These are phyloP conservation scores for Cyberlindnera nakhonratchasimensis DNA, from an alignment of 805 yeast species.

Conservation along the genomic window DNA sequence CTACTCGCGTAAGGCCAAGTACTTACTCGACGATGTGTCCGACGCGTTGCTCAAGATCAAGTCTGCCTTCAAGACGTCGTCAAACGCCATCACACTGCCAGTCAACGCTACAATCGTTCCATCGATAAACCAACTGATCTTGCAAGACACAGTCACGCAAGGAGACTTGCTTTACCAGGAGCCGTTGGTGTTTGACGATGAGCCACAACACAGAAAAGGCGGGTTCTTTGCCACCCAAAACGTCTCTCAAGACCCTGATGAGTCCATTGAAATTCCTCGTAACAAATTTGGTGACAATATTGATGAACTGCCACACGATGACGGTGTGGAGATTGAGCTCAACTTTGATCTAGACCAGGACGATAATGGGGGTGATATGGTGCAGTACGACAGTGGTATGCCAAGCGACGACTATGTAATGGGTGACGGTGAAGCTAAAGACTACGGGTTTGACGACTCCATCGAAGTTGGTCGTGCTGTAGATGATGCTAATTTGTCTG, in stretches of 20 bases:
- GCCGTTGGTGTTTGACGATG: constrained; percentile 39
- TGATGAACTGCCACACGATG: constrained; percentile 31
- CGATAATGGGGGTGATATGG: background rate
- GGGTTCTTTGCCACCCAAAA: constrained; percentile 19
- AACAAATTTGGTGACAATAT: constrained; percentile 32
- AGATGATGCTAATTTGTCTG: constrained; percentile 22
- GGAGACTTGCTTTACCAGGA: constrained; percentile 69
- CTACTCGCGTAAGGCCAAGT: constrained; percentile 80
- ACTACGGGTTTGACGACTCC: constrained; percentile 35
- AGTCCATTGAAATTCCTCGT: constrained; percentile 68
- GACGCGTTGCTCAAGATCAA: constrained; percentile 72
- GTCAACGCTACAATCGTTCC: constrained; percentile 58
- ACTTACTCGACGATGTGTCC: constrained; percentile 76
- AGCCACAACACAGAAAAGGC: constrained; percentile 17
- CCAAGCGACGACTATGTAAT: constrained; percentile 2
- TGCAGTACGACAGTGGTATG: background rate
- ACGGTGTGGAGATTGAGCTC: constrained; percentile 54
- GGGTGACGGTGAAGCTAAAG: constrained; percentile 17
- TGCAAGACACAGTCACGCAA: constrained; percentile 77
- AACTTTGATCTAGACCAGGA: constrained; percentile 36
- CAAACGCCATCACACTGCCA: constrained; percentile 51
- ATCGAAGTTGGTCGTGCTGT: constrained; percentile 23
- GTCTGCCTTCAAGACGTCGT: constrained; percentile 51
- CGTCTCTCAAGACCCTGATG: constrained; percentile 37
- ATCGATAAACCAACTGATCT: constrained; percentile 54